These are phyloP conservation scores for Phytopythium sindhum DNA, from an alignment of 352 stramenopile species.

Conservation along the genomic window DNA sequence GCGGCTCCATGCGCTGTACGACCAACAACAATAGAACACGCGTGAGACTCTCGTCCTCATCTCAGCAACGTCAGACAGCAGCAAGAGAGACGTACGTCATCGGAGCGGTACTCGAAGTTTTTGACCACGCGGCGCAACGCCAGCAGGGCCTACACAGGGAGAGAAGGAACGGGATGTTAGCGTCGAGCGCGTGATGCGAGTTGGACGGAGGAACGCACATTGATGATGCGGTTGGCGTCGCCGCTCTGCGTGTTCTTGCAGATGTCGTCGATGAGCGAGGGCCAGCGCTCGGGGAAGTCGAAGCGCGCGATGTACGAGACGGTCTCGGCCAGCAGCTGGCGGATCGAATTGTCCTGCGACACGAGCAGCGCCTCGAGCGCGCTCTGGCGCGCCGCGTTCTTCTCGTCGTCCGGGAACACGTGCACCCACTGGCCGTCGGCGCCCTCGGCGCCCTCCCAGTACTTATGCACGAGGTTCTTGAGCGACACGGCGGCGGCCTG, in stretches of 20 bases:
- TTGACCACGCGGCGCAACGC: conserved; percentile 96
- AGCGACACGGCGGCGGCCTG: conserved; percentile 93
- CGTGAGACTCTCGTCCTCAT: not conserved
- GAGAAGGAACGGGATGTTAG: too few species aligned
- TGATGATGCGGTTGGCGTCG: conserved; percentile 83
- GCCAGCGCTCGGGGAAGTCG: conserved; percentile 89
- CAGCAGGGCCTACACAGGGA: conserved; percentile 87
- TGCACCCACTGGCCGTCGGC: conserved; percentile 70
- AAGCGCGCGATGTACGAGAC: conserved; percentile 93
- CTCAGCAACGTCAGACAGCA: too few species aligned
- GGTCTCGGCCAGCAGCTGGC: conserved; percentile 90
- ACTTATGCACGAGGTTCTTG: conserved; percentile 95
- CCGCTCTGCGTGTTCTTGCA: conserved; percentile 89
- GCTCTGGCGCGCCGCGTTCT: conserved; percentile 63
- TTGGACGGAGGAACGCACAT: conserved; percentile 24
- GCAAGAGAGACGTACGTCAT: conserved; percentile 51
- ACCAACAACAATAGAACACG: not conserved
- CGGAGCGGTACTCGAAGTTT: conserved; percentile 97
- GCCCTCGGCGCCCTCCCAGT: conserved; percentile 87
- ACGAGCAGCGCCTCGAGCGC: conserved; percentile 59
- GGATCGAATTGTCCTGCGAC: conserved; percentile 39
- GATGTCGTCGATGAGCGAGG: conserved; percentile 77
- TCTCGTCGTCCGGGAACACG: conserved; percentile 64
- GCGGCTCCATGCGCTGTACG: conserved; percentile 61
- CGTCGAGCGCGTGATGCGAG: too few species aligned